These are phyloP conservation scores for Sclerotinia borealis DNA, from an alignment of 2,329 filamentous ascomycete species.

Conservation along the genomic window DNA sequence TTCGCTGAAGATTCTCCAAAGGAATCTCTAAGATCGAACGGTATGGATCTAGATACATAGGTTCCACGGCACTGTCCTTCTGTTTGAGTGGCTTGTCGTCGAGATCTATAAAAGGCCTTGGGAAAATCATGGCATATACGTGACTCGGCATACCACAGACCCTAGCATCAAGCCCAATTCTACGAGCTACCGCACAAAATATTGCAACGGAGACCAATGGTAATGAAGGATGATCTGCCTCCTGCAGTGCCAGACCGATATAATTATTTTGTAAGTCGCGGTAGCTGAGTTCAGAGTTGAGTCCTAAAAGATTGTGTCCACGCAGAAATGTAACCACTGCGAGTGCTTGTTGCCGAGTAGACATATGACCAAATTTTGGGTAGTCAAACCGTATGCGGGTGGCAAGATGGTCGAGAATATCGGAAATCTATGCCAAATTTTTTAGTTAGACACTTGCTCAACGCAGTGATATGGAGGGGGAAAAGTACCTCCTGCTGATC, in stretches of 20 bases:
- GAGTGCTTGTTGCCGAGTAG: slow-evolving; percentile 62
- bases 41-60: slow-evolving; percentile 84
- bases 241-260: slow-evolving; percentile 72
- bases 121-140: slow-evolving; percentile 72
- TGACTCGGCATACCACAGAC: slow-evolving; percentile 81
- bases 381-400: slow-evolving; percentile 47
- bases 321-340: slow-evolving; percentile 65
- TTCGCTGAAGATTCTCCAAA: slow-evolving; percentile 49
- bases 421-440: slow-evolving; percentile 44
- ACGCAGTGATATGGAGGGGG: background rate
- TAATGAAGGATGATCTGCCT: slow-evolving; percentile 68
- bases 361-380: slow-evolving; percentile 48
- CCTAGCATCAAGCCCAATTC: slow-evolving; percentile 68
- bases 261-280: slow-evolving; percentile 81
- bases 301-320: slow-evolving; percentile 61
- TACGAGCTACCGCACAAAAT: slow-evolving; percentile 71
- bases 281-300: slow-evolving; percentile 61
- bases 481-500: slow-evolving; percentile 60
- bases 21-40: slow-evolving; percentile 61
- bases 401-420: slow-evolving; percentile 60
- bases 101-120: slow-evolving; percentile 53
- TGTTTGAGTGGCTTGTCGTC: slow-evolving; percentile 41
- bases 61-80: slow-evolving; percentile 39
- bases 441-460: background rate
- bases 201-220: slow-evolving; percentile 84